phyloP scores from a whole-genome alignment of 2,329 filamentous ascomycete genomes.

The Phyllosticta paracitricarpa region DNA sequence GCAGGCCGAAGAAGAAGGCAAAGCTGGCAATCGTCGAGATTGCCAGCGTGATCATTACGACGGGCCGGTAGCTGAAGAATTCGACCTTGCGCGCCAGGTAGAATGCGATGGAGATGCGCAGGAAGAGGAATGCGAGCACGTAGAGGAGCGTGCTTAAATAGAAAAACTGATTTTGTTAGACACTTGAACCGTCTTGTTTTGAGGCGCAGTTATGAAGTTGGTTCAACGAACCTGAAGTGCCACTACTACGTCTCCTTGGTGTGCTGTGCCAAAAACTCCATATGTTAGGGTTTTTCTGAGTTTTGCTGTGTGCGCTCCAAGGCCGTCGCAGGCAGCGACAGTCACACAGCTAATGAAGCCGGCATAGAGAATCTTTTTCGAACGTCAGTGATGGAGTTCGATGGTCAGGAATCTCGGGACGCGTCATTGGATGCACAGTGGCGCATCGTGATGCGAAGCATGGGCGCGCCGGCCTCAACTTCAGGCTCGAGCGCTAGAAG shows the following conservation, averaged over 20 bases:
- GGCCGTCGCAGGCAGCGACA: not conserved
- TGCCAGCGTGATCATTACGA: not conserved
- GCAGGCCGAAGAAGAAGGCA: not conserved
- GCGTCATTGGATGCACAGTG: not conserved
- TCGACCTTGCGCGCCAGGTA: not conserved
- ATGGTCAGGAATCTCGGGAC: not conserved
- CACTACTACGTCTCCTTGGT: slow-evolving; percentile 7
- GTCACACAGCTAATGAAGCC: slow-evolving; percentile 1
- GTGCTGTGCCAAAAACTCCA: not conserved
- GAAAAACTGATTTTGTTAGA: not conserved
- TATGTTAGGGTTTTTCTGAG: not conserved
- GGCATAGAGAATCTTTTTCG: not conserved
- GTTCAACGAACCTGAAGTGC: not conserved
- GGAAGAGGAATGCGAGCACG: not conserved
- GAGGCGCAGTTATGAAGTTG: too few species aligned
- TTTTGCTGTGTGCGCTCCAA: slow-evolving; percentile 1
- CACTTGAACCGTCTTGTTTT: not conserved
- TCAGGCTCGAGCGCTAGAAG: slow-evolving; percentile 2
- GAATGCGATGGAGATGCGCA: not conserved
- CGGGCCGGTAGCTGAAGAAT: not conserved
- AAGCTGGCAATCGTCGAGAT: not conserved
- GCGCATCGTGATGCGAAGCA: slow-evolving; percentile 1
- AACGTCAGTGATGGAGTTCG: not conserved
- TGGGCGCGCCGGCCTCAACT: not conserved
- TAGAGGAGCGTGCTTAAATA: slow-evolving; percentile 1